phyloP scores from a whole-genome alignment of 2,329 filamentous ascomycete species.

The Pseudogymnoascus sp. region DNA sequence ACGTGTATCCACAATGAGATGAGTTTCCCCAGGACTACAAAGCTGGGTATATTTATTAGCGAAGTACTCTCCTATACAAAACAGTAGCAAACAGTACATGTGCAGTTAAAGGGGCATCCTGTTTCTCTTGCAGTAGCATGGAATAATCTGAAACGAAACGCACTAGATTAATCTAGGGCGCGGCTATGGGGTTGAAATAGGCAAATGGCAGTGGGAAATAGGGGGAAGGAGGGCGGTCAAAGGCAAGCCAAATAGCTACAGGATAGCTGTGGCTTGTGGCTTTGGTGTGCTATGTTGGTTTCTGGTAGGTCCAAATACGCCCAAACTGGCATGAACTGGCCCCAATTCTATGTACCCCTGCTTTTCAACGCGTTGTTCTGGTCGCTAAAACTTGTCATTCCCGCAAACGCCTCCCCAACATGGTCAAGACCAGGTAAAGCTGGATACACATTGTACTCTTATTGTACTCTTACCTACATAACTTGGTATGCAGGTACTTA shows the following conservation, averaged over 20 bases:
- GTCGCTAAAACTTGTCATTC: neutral
- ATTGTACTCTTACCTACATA: too few species aligned
- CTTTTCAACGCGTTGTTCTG: neutral
- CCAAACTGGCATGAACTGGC: too few species aligned
- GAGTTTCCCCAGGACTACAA: neutral
- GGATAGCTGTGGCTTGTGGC: too few species aligned
- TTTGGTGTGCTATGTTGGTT: too few species aligned
- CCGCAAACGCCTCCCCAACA: neutral
- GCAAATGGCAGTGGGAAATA: neutral
- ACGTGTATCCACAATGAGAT: neutral
- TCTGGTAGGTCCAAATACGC: neutral
- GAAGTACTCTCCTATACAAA: neutral
- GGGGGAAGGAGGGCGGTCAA: neutral
- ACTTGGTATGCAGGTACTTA: too few species aligned
- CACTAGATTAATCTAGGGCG: neutral
- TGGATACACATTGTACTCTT: too few species aligned
- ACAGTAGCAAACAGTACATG: neutral
- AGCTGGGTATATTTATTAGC: too few species aligned
- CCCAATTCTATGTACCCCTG: too few species aligned
- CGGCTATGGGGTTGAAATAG: neutral
- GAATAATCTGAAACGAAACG: slow-evolving; percentile 5
- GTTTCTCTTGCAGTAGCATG: neutral
- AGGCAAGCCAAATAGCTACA: neutral
- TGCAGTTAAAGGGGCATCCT: neutral
- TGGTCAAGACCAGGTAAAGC: too few species aligned